Evolutionary conservation across 352 stramenopile species (phyloP).

Genomic region (Phytophthora tubulina): DNA sequence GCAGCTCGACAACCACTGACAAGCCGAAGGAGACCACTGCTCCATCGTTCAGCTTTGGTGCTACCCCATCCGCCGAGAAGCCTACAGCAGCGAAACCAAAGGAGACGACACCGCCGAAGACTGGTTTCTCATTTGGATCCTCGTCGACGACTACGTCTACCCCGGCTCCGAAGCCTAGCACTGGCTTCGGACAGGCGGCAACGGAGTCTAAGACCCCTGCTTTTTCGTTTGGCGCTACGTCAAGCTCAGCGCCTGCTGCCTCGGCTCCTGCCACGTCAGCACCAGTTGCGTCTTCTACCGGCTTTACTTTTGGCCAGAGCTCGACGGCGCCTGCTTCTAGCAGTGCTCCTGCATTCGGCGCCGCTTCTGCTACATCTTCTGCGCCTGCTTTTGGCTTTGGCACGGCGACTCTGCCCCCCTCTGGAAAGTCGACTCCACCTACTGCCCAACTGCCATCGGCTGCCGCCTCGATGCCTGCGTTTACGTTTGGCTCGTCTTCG

Average conservation of each 20-base stretch:
- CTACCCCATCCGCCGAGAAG: constrained; percentile 18
- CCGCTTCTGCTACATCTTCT: constrained; percentile 26
- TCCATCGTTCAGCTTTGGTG: constrained; percentile 33
- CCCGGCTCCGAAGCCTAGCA: constrained; percentile 27
- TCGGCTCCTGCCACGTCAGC: constrained; percentile 27
- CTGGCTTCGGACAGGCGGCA: constrained; percentile 38
- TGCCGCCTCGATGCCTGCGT: constrained; percentile 35
- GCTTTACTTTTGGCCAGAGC: constrained; percentile 41
- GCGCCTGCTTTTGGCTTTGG: constrained; percentile 32
- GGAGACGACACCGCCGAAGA: constrained; percentile 30
- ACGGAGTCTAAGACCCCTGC: constrained; percentile 32
- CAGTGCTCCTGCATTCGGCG: constrained; percentile 42
- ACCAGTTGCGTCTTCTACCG: constrained; percentile 24
- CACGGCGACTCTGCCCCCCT: constrained; percentile 10
- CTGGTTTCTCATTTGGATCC: constrained; percentile 56
- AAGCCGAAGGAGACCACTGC: constrained; percentile 34
- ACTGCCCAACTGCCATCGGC: constrained; percentile 15
- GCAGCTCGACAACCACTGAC: constrained; percentile 20
- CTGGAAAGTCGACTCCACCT: constrained; percentile 18
- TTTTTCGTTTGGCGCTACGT: constrained; percentile 35
- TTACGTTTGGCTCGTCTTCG: constrained; percentile 52
- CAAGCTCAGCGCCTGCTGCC: constrained; percentile 23
- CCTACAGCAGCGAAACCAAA: constrained; percentile 27
- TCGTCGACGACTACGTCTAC: constrained; percentile 31
- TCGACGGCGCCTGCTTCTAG: constrained; percentile 18